Percentiles rank a stretch among this genome's conserved stretches.
Evolutionary conservation across 345 rosid genomes (phyloP).

Genomic region (Lenwebbia sp.): DNA sequence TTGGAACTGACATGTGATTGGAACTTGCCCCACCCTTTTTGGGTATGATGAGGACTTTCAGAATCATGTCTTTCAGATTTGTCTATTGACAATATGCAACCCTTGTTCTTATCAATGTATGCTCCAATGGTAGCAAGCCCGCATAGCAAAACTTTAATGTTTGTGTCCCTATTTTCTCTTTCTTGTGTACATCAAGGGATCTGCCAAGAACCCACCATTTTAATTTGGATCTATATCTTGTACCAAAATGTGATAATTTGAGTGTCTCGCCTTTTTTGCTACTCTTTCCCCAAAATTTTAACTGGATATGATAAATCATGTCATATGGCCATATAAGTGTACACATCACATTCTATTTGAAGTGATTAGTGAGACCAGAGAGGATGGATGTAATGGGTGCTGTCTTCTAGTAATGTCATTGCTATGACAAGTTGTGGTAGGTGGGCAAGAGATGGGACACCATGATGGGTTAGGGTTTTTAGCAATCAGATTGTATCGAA

Average conservation of each 20-base stretch:
- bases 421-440: neutral
- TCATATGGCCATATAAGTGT: neutral
- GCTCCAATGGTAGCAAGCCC: neutral
- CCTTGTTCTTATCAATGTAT: neutral
- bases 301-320: neutral
- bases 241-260: neutral
- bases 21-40: neutral
- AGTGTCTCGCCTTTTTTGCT: neutral
- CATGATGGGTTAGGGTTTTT: neutral
- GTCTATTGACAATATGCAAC: neutral
- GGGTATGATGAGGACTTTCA: conserved; percentile 4
- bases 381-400: neutral
- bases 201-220: neutral
- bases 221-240: neutral
- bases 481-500: neutral
- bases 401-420: conserved; percentile 1
- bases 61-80: conserved; percentile 1
- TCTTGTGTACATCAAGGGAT: neutral
- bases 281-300: neutral
- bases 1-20: neutral
- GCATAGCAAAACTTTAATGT: neutral
- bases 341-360: neutral
- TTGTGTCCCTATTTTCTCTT: neutral
- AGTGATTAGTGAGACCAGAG: conserved; percentile 6
- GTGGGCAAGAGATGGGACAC: conserved; percentile 4